Evolutionary conservation across 768 basidiomycete species (phyloP).

Genomic region (Leucocoprinus sp.): DNA sequence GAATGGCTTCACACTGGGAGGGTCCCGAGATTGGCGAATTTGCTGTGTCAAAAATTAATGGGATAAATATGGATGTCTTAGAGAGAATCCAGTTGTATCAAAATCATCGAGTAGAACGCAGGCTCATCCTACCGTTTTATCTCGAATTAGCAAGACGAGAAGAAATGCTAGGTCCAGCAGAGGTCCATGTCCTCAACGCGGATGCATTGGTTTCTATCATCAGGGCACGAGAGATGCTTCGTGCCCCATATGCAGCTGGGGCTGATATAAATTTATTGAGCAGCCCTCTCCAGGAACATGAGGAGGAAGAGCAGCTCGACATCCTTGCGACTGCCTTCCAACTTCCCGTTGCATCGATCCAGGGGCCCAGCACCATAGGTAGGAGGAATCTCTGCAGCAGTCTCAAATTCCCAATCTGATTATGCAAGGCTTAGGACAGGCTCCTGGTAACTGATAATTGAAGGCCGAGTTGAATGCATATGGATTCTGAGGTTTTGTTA

Average conservation of each 20-base stretch:
- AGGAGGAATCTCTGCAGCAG: background rate
- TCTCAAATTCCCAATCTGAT: too few relatives aligned
- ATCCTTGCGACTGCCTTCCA: background rate
- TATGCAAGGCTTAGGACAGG: too few relatives aligned
- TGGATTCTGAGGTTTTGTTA: too few relatives aligned
- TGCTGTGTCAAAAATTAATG: constrained; percentile 16
- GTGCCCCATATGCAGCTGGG: background rate
- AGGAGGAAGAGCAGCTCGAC: background rate
- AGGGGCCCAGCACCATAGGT: background rate
- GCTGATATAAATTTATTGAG: background rate
- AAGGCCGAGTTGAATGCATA: too few relatives aligned
- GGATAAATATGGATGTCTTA: background rate
- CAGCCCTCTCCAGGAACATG: background rate
- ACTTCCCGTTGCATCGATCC: background rate
- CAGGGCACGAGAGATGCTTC: constrained; percentile 9
- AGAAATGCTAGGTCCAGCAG: constrained; percentile 2
- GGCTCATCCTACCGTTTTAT: background rate
- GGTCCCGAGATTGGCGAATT: background rate
- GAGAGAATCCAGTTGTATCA: constrained; percentile 2
- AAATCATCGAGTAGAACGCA: background rate
- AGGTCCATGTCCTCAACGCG: constrained; percentile 1
- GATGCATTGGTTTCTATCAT: background rate
- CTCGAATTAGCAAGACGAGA: constrained; percentile 3
- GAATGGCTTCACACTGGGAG: background rate
- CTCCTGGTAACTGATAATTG: too few relatives aligned